Base-by-base conservation (phyloP, 2,329 filamentous ascomycete genomes). In the Botrytis galanthina region DNA sequence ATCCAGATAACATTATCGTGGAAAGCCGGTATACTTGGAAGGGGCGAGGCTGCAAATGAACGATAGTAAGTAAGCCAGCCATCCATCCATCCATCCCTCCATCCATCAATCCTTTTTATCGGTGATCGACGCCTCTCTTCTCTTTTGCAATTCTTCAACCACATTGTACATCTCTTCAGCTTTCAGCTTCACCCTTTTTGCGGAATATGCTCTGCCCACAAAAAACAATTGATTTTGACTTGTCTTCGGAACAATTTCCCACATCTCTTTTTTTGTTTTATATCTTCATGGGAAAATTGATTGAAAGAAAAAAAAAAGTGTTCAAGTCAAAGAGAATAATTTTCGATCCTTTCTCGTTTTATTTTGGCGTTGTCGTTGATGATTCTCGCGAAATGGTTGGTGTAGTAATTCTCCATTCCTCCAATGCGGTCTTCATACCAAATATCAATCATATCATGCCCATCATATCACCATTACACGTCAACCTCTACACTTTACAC, bases 1-100 rank as follows among this genome's bases (percentile, higher is more conserved):
- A 12, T 18, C 16, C 32, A 29, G 35, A 57, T 18, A 57, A 8
- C 16, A 68, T 42, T 32, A 14, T 57, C 66, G 39, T 75, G 72
- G 73, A 71, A 32, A 48, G 48, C 60, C 39, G 35, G 44, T 18
- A 57, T 12, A 29, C 18, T 54, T 51, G 32, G 32, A 29, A 22
- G 59, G 44, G 14, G 66, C 71, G 70, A 73, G 73, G 68, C 61
- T 76, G 76, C 77, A 76, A 78, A 79, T 79, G 78, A 79, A 74
- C 74, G 77, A 79, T 76, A 78, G 78, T 79, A 75, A 78, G 78
- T 73, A 71, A 67, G 14, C 35, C n/a, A 64, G 9, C 44, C 37
- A 48, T 68, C 35, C 35, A 35, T 35, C 35, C 35, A 35, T 35
- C 35, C 35, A 37, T 37, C 35, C 35, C n/a, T n/a, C 35, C n/a